These are phyloP conservation scores for Conringia planisiliqua DNA, from an alignment of 345 rosid species.

Conservation along the genomic window DNA sequence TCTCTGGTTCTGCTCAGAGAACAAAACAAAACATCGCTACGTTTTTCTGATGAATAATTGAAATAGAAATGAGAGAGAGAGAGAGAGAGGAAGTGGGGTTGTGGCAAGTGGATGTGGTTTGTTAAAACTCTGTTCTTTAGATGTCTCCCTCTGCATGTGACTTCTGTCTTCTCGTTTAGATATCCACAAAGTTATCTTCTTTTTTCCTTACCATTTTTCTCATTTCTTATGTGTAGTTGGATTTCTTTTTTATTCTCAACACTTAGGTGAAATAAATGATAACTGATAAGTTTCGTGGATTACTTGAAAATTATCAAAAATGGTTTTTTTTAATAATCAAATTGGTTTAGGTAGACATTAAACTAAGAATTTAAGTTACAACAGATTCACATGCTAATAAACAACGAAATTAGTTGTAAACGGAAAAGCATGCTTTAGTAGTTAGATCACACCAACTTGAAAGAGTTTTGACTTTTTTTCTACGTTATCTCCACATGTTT, in stretches of 20 bases:
- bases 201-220: not conserved
- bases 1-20: constrained; percentile 25
- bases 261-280: too few relatives aligned
- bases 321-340: not conserved
- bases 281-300: not conserved
- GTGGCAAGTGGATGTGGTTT: constrained; percentile 64
- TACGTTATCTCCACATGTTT: constrained; percentile 9
- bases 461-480: constrained; percentile 28
- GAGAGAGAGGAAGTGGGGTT: not conserved
- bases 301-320: not conserved
- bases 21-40: constrained; percentile 19
- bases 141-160: constrained; percentile 68
- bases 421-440: constrained; percentile 15
- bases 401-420: constrained; percentile 1
- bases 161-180: constrained; percentile 27
- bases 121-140: constrained; percentile 17
- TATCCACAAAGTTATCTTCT: constrained; percentile 10
- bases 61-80: constrained; percentile 15
- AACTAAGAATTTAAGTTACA: not conserved
- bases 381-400: constrained; percentile 3
- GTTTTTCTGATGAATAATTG: not conserved
- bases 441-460: constrained; percentile 16
- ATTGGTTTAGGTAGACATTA: not conserved
- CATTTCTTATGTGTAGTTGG: not conserved
- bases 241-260: not conserved